Base-by-base conservation (phyloP, 192 early-diverging fungal genomes). In the Gonapodya prolifera region DNA sequence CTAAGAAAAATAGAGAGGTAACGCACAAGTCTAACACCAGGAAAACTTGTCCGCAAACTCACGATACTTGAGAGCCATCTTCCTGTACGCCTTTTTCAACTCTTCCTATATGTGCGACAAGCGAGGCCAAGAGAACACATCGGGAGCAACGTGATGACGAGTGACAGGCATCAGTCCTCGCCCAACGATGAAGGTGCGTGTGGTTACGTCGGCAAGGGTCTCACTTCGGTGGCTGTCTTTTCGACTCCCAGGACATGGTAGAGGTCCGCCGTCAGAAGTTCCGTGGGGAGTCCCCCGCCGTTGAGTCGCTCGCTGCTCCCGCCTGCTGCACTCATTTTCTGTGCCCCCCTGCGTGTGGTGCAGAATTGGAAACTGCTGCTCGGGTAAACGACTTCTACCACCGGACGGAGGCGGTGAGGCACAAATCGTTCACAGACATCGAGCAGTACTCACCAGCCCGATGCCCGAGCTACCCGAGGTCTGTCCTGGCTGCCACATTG, bases 381-480 rank as follows among this genome's bases (percentile, higher is more conserved):
- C n/a, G n/a, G n/a, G n/a, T n/a, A n/a, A n/a, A n/a, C n/a, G n/a
- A n/a, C n/a, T n/a, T n/a, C n/a, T n/a, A n/a, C n/a, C n/a, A 61
- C 23, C 45, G 23, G 45, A 61, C 23, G 45, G 45, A 23, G 23
- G 45, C 45, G 45, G 8, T 61, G 45, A 61, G 45, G 45, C 8
- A 61, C 45, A 61, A 61, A 61, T 8, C 23, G 45, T n/a, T n/a
- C n/a, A n/a, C n/a, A n/a, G n/a, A n/a, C n/a, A n/a, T n/a, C n/a
- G n/a, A n/a, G n/a, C n/a, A n/a, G n/a, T n/a, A 2, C 29, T 8
- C 71, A 30, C 16, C 71, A 8, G 2, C 71, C 8, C 79, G 32
- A 91, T 92, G 91, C 91, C 91, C 0, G 91, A 93, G 78, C 86
- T 91, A 33, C 89, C 87, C 16, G 88, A 92, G 75, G 92, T 61